Evolutionary conservation across 305 asterid genomes (phyloP).

Genomic region (Stenogyne calaminthoides): DNA sequence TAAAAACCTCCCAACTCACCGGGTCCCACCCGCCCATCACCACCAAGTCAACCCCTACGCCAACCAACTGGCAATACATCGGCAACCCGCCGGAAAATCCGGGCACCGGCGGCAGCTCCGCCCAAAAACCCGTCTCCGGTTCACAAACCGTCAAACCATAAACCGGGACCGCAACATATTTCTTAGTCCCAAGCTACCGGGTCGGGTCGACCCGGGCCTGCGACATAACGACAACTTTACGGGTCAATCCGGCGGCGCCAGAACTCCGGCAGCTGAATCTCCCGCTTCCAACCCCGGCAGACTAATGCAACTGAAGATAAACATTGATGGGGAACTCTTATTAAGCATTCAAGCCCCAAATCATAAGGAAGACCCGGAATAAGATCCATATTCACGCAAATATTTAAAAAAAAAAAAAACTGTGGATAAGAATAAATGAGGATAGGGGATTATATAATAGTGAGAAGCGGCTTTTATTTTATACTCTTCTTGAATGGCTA

Average conservation of each 20-base stretch:
- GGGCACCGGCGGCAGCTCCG: constrained; percentile 58
- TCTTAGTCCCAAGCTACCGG: constrained; percentile 23
- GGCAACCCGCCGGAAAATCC: constrained; percentile 62
- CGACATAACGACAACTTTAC: constrained; percentile 50
- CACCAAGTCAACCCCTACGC: constrained; percentile 60
- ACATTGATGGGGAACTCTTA: constrained; percentile 46
- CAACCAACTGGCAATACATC: constrained; percentile 64
- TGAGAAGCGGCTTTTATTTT: neutral
- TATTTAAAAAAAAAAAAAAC: neutral
- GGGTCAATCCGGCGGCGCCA: constrained; percentile 51
- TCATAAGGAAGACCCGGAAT: constrained; percentile 67
- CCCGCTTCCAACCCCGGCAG: constrained; percentile 53
- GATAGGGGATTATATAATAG: neutral
- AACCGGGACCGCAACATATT: constrained; percentile 39
- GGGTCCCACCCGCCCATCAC: constrained; percentile 80
- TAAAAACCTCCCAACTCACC: constrained; percentile 56
- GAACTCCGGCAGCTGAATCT: constrained; percentile 56
- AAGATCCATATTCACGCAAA: constrained; percentile 43
- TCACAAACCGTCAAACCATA: constrained; percentile 61
- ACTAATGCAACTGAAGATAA: constrained; percentile 60
- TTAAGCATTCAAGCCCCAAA: constrained; percentile 59
- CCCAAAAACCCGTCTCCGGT: constrained; percentile 66
- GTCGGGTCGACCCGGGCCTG: constrained; percentile 48
- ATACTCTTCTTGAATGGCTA: neutral
- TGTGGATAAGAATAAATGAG: neutral